phyloP scores from a whole-genome alignment of 352 stramenopile species.

The Globisporangium recalcitrans region DNA sequence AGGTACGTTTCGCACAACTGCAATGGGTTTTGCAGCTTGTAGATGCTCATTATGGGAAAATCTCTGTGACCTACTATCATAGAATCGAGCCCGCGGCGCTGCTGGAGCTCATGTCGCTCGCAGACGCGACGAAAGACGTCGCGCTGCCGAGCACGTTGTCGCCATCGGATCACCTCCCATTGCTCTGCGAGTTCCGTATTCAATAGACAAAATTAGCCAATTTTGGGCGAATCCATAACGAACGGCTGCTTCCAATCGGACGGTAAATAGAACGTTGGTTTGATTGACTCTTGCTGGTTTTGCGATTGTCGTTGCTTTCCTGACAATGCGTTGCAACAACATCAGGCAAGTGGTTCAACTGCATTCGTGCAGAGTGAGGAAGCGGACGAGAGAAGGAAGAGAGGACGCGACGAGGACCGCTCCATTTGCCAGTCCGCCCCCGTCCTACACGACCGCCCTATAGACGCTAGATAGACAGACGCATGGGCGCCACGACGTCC shows the following conservation, averaged over 20 bases:
- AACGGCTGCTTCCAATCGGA: neutral
- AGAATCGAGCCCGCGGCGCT: slow-evolving; percentile 44
- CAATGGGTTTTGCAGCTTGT: neutral
- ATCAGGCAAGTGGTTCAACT: neutral
- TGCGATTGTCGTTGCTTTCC: neutral
- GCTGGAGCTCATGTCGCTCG: slow-evolving; percentile 67
- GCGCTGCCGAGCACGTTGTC: slow-evolving; percentile 61
- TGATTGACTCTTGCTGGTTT: neutral
- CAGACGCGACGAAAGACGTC: slow-evolving; percentile 52
- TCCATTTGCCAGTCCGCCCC: too few relatives aligned
- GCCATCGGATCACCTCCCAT: slow-evolving; percentile 70
- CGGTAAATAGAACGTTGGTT: neutral
- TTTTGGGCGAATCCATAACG: neutral
- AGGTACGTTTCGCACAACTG: slow-evolving; percentile 23
- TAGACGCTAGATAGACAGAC: neutral
- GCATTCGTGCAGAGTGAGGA: neutral
- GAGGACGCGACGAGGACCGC: too few relatives aligned
- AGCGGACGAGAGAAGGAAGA: neutral
- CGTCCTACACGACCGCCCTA: too few relatives aligned
- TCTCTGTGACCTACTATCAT: neutral
- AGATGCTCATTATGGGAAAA: neutral
- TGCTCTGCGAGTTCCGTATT: slow-evolving; percentile 57
- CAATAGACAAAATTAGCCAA: neutral
- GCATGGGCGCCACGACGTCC: slow-evolving; percentile 46
- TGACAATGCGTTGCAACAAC: neutral